A percentile compares a stretch with the other conserved stretches of the same genome.
Conservation (phyloP, 257 asterid genomes). For the Ajuga chamaepitys region DNA sequence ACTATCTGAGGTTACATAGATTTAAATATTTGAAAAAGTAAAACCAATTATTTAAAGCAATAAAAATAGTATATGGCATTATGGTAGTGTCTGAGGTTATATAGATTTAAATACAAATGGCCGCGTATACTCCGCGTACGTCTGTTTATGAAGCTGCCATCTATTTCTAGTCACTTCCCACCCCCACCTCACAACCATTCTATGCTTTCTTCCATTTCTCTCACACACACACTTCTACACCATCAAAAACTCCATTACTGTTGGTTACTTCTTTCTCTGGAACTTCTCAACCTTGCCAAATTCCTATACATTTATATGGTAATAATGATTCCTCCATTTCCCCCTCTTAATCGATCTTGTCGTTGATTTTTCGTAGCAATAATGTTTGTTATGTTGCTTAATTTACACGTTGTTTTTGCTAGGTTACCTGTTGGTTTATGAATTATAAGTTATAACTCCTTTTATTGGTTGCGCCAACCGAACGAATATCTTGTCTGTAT, state of each 20-base stretch:
- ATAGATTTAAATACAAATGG: background rate
- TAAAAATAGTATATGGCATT: background rate
- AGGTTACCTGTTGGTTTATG: background rate
- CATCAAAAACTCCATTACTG: background rate
- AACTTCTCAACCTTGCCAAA: background rate
- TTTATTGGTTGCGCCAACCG: background rate
- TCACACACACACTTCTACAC: background rate
- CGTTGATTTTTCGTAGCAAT: background rate
- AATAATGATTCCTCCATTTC: background rate
- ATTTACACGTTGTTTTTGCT: background rate
- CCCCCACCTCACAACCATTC: slow-evolving; percentile 3
- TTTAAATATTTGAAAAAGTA: too few species aligned
- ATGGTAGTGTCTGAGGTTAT: background rate
- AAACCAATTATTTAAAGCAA: too few species aligned
- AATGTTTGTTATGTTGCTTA: background rate
- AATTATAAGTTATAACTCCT: background rate
- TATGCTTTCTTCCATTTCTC: background rate
- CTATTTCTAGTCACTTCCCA: slow-evolving; percentile 17
- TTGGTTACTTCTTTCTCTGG: background rate
- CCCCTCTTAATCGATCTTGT: background rate
- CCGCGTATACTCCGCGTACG: slow-evolving; percentile 26
- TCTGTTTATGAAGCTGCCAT: background rate
- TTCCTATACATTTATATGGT: background rate
- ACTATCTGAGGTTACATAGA: too few species aligned
- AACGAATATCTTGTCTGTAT: too few species aligned